These are phyloP conservation scores for Sporothrix pseudoabietina DNA, from an alignment of 2,329 filamentous ascomycete genomes.

Conservation along the genomic window DNA sequence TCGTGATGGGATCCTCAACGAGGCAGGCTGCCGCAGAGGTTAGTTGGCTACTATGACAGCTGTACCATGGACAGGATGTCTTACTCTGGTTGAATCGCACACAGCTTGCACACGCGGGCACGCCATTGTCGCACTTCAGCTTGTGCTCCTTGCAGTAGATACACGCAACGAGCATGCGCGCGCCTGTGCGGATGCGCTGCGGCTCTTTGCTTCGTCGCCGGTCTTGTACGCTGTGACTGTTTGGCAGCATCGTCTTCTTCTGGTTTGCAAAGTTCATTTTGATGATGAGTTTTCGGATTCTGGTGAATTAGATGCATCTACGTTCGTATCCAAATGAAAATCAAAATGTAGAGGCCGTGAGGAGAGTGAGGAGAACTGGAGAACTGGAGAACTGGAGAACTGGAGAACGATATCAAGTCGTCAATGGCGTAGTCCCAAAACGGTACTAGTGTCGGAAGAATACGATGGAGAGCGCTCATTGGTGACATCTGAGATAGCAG, in stretches of 20 bases:
- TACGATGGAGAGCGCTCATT: not conserved
- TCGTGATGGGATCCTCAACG: conserved; percentile 39
- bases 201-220: conserved; percentile 9
- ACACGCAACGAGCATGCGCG: conserved; percentile 33
- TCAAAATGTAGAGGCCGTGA: not conserved
- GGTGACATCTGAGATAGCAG: not conserved
- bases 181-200: conserved; percentile 20
- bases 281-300: too few relatives aligned
- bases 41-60: not conserved
- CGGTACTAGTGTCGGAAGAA: conserved; percentile 3
- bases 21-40: conserved; percentile 32
- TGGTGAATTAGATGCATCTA: not conserved
- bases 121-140: conserved; percentile 14
- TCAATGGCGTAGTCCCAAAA: not conserved
- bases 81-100: not conserved
- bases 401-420: not conserved
- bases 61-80: not conserved
- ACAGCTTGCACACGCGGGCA: conserved; percentile 2
- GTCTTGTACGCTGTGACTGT: not conserved
- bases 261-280: not conserved
- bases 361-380: not conserved
- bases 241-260: not conserved
- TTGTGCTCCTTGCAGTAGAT: conserved; percentile 35
- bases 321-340: not conserved
- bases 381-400: not conserved